Evolutionary conservation across 176 grass and related monocot species (phyloP), one percentile per base, ranked within the genome.

Genomic region (Dendrocalamus sinicus): DNA sequence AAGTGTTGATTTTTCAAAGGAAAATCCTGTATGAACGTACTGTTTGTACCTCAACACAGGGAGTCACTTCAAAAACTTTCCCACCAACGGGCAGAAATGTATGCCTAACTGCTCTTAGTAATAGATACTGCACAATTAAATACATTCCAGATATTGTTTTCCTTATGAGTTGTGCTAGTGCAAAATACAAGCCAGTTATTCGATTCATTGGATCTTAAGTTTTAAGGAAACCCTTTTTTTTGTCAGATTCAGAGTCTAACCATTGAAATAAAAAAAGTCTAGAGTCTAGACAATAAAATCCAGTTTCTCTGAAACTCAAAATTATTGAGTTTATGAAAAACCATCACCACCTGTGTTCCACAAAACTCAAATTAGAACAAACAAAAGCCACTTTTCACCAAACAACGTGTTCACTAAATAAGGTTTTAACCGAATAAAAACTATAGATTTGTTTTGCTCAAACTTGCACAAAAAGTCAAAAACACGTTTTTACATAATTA

Each of bases 81-180:
- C 19, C 23, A 20, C 13, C 68, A 74, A 55, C 32, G 4, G 8
- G 48, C 22, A 66, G 46, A 81, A 74, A 37, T 16, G 6, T 30
- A 87, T 68, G 60, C 1, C 40, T 35, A 45, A 39, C 67, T 85
- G 12, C 9, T 39, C 51, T 37, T 23, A 73, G 72, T 75, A 28
- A 48, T 17, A n/a, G 50, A 68, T 32, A 24, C 16, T 40, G 32
- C 65, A 55, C 3, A 76, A 13, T 7, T 43, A 76, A 14, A 55
- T 43, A 37, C 44, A 67, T 53, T 40, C 78, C 12, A 68, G 32
- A 13, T 67, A 8, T 46, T 15, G 15, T 44, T 53, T 54, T 28
- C 12, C 19, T 44, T 43, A 45, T 13, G 16, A 22, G 15, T 8
- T 60, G 10, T 47, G 40, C 39, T 47, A 28, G 67, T 61, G 23